These are phyloP conservation scores for Podospora pseudocomata DNA, from an alignment of 495 filamentous ascomycete species.

Conservation along the genomic window DNA sequence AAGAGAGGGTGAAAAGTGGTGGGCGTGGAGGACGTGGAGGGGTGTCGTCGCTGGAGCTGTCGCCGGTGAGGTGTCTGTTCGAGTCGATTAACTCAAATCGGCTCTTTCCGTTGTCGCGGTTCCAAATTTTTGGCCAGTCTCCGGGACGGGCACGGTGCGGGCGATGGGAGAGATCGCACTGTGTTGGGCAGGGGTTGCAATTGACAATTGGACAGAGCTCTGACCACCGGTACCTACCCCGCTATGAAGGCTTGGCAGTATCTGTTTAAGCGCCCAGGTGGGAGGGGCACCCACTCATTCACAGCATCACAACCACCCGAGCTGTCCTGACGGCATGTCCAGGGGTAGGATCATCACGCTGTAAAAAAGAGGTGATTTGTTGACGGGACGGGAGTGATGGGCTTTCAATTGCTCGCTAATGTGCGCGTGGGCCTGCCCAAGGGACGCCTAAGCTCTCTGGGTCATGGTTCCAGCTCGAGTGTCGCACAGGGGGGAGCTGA, in stretches of 20 bases:
- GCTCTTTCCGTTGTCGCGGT: slow-evolving; percentile 15
- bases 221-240: slow-evolving; percentile 6
- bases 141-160: background rate
- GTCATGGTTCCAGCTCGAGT: slow-evolving; percentile 18
- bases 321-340: slow-evolving; percentile 5
- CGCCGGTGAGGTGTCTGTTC: background rate
- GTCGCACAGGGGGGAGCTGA: background rate
- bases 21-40: background rate
- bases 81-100: slow-evolving; percentile 6
- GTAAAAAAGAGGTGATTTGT: slow-evolving; percentile 20
- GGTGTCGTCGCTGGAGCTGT: slow-evolving; percentile 1
- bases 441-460: slow-evolving; percentile 4
- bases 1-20: background rate
- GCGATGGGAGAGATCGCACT: background rate
- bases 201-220: background rate
- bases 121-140: slow-evolving; percentile 18
- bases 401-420: background rate
- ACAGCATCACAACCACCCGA: background rate
- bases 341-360: slow-evolving; percentile 17
- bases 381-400: slow-evolving; percentile 7
- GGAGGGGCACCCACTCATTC: background rate
- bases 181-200: background rate
- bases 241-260: background rate
- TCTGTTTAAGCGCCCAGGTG: background rate
- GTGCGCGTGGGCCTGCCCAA: slow-evolving; percentile 15